A percentile compares a stretch with the other conserved stretches of the same genome.
phyloP scores from a whole-genome alignment of 176 grass and related monocot species.

The Sorghum bicolor region Sorghum_bicolor_NCBIv3 NC_012873.2:67335001-67335500 shows the following conservation, averaged over 20 bases:
- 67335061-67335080: background rate
- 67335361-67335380: background rate
- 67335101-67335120: slow-evolving; percentile 7
- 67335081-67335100: slow-evolving; percentile 19
- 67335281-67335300: slow-evolving; percentile 19
- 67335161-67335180: slow-evolving; percentile 18
- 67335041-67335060: slow-evolving; percentile 25
- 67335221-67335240: slow-evolving; percentile 27
- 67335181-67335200: slow-evolving; percentile 9
- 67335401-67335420: slow-evolving; percentile 8
- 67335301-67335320: background rate
- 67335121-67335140: slow-evolving; percentile 22
- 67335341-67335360: slow-evolving; percentile 15
- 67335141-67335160: slow-evolving; percentile 12
- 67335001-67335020: slow-evolving; percentile 19
- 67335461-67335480: background rate
- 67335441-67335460: background rate
- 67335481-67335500: background rate
- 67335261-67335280: slow-evolving; percentile 5
- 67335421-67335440: background rate
- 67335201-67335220: slow-evolving; percentile 19
- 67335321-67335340: background rate
- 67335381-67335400: background rate
- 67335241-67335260: slow-evolving; percentile 33
- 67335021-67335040: slow-evolving; percentile 7